phyloP scores from a whole-genome alignment of 257 asterid species.

The Scutellaria galericulata region DNA sequence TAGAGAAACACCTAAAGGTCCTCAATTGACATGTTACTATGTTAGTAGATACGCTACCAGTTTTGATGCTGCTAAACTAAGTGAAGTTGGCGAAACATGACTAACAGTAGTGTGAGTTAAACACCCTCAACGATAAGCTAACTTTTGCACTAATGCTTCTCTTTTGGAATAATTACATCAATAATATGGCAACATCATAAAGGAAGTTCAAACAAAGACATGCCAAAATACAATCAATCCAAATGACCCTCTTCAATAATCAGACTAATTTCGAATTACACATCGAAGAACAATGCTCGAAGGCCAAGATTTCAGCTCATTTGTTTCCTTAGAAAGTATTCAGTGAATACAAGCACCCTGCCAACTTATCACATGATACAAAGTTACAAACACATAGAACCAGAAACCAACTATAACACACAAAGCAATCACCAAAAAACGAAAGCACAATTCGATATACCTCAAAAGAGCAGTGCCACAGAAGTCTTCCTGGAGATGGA shows the following conservation, averaged over 20 bases:
- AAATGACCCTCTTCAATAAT: background rate
- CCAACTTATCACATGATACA: constrained; percentile 18
- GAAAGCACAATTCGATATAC: constrained; percentile 36
- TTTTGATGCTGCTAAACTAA: constrained; percentile 6
- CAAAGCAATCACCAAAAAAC: background rate
- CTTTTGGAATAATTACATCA: background rate
- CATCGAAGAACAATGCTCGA: constrained; percentile 1
- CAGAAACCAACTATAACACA: background rate
- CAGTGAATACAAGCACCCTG: background rate
- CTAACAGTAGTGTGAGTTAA: constrained; percentile 19
- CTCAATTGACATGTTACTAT: constrained; percentile 11
- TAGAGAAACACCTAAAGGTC: background rate
- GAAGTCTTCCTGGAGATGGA: constrained; percentile 96
- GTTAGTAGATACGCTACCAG: constrained; percentile 6
- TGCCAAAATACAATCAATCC: background rate
- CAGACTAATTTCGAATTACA: background rate
- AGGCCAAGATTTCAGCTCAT: constrained; percentile 2
- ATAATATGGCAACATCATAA: background rate
- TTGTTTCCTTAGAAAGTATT: background rate
- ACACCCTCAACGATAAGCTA: background rate
- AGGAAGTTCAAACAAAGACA: constrained; percentile 9
- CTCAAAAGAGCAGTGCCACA: constrained; percentile 98
- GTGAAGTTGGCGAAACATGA: constrained; percentile 5
- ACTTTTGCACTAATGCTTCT: constrained; percentile 10
- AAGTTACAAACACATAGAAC: constrained; percentile 13